A percentile compares a stretch with the other conserved stretches of the same genome.
Evolutionary conservation across 2,329 filamentous ascomycete species (phyloP).

Genomic region (Stagonosporopsis tanaceti): DNA sequence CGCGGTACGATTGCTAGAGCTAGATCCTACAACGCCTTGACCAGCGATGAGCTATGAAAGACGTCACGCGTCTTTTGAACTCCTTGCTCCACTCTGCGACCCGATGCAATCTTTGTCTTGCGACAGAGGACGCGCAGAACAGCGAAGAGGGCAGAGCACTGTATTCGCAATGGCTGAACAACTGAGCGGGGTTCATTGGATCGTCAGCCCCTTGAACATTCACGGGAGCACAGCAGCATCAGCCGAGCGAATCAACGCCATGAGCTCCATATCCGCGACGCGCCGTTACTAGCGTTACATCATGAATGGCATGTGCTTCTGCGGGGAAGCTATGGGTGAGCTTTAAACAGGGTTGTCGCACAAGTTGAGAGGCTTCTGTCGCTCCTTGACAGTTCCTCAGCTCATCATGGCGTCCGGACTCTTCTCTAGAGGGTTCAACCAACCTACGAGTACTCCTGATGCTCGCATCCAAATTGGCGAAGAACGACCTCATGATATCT

Average conservation of each 20-base stretch:
- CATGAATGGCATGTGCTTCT: slow-evolving; percentile 22
- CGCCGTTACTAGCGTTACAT: slow-evolving; percentile 21
- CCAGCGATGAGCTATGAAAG: slow-evolving; percentile 6
- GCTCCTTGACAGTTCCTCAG: neutral
- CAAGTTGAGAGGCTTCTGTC: neutral
- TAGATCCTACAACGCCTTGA: slow-evolving; percentile 4
- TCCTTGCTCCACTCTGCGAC: slow-evolving; percentile 2
- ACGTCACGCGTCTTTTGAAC: slow-evolving; percentile 8
- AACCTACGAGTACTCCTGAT: slow-evolving; percentile 34
- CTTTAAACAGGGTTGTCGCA: slow-evolving; percentile 15
- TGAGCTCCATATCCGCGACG: neutral
- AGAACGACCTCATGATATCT: slow-evolving; percentile 44
- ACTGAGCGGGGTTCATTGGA: slow-evolving; percentile 20
- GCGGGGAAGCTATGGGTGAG: slow-evolving; percentile 20
- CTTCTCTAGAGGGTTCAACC: slow-evolving; percentile 8
- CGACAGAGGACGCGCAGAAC: neutral
- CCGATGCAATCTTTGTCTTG: neutral
- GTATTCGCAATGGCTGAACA: slow-evolving; percentile 12
- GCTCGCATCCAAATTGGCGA: slow-evolving; percentile 43
- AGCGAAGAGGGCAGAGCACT: neutral
- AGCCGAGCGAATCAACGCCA: slow-evolving; percentile 17
- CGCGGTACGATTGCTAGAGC: slow-evolving; percentile 1
- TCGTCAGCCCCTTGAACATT: slow-evolving; percentile 6
- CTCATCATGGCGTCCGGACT: slow-evolving; percentile 18
- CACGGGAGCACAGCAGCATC: slow-evolving; percentile 13